Evolutionary conservation across 805 yeast species (phyloP).

Genomic region (Sungouiozyma intestinalis): DNA sequence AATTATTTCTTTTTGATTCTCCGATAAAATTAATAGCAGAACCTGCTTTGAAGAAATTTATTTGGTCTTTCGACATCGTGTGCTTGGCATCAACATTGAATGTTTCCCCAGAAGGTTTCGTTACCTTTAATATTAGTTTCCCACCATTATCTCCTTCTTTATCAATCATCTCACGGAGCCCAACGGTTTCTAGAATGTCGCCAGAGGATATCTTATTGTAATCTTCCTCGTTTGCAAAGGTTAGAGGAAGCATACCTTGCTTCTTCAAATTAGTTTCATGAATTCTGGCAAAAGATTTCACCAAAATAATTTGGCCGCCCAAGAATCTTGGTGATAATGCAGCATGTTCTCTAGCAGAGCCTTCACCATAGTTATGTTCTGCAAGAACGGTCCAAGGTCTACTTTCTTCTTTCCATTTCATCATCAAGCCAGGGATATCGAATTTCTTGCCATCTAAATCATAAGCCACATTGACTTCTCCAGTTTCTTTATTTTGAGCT

Average conservation of each 20-base stretch:
- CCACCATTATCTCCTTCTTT: conserved; percentile 89
- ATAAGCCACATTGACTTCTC: conserved; percentile 83
- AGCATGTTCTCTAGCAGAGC: conserved; percentile 98
- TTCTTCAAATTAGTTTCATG: conserved; percentile 97
- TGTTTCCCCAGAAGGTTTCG: conserved; percentile 60
- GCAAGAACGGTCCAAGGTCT: conserved; percentile 94
- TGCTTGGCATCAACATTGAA: conserved; percentile 73
- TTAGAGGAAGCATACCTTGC: conserved; percentile 94
- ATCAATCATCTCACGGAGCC: conserved; percentile 63
- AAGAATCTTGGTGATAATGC: conserved; percentile 91
- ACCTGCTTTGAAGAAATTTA: conserved; percentile 94
- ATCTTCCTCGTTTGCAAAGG: conserved; percentile 83
- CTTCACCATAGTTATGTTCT: conserved; percentile 98
- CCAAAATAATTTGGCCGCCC: conserved; percentile 81
- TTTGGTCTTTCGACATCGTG: conserved; percentile 94
- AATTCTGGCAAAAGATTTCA: conserved; percentile 94
- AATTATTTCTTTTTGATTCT: conserved; percentile 33
- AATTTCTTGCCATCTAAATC: conserved; percentile 71
- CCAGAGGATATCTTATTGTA: conserved; percentile 73
- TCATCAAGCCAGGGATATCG: conserved; percentile 93
- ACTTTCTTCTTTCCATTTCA: conserved; percentile 78
- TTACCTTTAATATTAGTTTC: conserved; percentile 54
- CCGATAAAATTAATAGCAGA: conserved; percentile 93
- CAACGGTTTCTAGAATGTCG: conserved; percentile 67
- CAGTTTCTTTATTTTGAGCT: conserved; percentile 93